A percentile compares a stretch with the other conserved stretches of the same genome.
phyloP scores from a whole-genome alignment of 208 protist genomes.

The Tritrichomonas musculus region DNA sequence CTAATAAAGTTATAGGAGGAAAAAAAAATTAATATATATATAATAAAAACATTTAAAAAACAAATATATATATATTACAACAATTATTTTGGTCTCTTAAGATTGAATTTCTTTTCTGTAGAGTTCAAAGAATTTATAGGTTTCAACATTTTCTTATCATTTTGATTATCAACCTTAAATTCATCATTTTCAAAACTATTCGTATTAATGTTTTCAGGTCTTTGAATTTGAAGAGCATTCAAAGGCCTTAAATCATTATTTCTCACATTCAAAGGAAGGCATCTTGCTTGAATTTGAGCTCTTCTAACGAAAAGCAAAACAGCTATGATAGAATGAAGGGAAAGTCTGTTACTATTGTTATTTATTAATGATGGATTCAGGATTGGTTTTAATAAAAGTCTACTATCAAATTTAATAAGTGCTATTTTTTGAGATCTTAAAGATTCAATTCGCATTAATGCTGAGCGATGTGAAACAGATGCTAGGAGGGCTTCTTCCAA shows the following conservation, averaged over 20 bases:
- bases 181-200: not conserved
- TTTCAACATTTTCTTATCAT: not conserved
- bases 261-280: not conserved
- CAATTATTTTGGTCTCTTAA: not conserved
- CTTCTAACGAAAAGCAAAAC: not conserved
- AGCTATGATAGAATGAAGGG: not conserved
- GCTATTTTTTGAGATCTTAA: not conserved
- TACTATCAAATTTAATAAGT: not conserved
- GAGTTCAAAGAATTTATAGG: not conserved
- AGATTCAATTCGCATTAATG: not conserved
- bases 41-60: not conserved
- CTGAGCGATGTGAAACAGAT: not conserved
- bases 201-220: not conserved
- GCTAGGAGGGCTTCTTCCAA: not conserved
- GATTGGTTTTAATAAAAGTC: not conserved
- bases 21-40: not conserved
- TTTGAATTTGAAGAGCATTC: not conserved
- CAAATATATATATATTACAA: not conserved
- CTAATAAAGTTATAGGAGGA: too few relatives aligned
- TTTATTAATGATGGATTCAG: too few relatives aligned
- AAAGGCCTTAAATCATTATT: not conserved
- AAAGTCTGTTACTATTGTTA: too few relatives aligned
- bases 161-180: not conserved
- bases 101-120: not conserved
- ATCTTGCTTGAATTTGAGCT: not conserved